Evolutionary conservation across 208 protist genomes (phyloP).

Genomic region (Leishmania mexicana): DNA sequence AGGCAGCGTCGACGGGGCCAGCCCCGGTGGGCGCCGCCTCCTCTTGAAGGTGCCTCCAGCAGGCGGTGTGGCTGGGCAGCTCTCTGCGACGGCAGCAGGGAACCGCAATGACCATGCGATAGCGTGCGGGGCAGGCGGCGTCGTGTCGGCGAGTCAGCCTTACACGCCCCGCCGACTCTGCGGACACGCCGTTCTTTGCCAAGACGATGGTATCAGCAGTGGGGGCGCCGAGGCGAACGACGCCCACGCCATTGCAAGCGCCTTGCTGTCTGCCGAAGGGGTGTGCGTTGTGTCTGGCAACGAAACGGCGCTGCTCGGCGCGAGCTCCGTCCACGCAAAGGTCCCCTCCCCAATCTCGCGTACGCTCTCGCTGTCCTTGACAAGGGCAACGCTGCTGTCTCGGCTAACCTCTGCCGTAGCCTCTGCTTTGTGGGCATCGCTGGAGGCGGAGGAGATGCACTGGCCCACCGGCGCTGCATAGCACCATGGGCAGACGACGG

Average conservation of each 20-base stretch:
- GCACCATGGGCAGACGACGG: neutral
- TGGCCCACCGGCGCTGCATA: constrained; percentile 5
- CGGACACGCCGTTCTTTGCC: constrained; percentile 21
- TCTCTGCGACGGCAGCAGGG: neutral
- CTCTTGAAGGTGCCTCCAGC: neutral
- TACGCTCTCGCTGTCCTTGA: neutral
- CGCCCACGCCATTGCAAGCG: neutral
- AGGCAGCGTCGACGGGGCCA: neutral
- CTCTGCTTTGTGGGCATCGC: constrained; percentile 22
- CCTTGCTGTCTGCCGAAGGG: neutral
- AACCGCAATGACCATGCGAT: neutral
- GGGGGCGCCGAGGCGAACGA: neutral
- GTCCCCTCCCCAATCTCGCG: neutral
- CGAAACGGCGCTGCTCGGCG: neutral
- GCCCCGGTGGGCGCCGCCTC: neutral
- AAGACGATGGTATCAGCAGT: neutral
- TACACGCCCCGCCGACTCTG: constrained; percentile 8
- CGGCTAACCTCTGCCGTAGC: constrained; percentile 13
- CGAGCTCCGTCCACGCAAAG: neutral
- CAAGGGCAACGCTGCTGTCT: neutral
- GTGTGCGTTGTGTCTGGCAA: constrained; percentile 11
- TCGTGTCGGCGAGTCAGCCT: neutral
- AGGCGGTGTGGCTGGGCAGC: neutral
- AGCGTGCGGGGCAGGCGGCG: neutral
- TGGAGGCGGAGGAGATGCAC: constrained; percentile 20